These are phyloP conservation scores for Huntiella abstrusa DNA, from an alignment of 2,329 filamentous ascomycete genomes.

Conservation along the genomic window DNA sequence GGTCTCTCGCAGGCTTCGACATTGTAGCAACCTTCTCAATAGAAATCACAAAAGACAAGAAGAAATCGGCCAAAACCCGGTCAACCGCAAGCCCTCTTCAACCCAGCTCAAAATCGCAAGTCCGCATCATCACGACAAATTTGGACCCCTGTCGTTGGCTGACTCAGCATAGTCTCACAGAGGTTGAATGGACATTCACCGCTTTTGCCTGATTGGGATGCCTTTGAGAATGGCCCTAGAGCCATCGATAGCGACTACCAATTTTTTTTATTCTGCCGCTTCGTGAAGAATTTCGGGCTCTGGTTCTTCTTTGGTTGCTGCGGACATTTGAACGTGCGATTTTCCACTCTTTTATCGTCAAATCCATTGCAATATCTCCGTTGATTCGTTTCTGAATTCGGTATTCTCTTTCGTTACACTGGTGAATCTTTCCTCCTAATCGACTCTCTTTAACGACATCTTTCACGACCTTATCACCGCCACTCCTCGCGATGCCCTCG, in stretches of 20 bases:
- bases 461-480: too few species aligned
- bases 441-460: too few species aligned
- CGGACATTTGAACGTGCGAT: too few species aligned
- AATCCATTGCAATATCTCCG: neutral
- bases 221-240: too few species aligned
- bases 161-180: constrained; percentile 4
- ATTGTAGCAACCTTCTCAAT: constrained; percentile 19
- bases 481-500: constrained; percentile 46
- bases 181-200: too few species aligned
- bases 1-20: constrained; percentile 39
- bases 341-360: neutral
- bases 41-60: neutral
- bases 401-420: neutral
- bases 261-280: constrained; percentile 11
- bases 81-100: neutral
- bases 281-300: constrained; percentile 2
- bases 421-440: too few species aligned
- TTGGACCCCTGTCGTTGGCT: constrained; percentile 2
- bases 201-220: constrained; percentile 6
- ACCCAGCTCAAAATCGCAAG: neutral
- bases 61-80: neutral
- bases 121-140: constrained; percentile 7
- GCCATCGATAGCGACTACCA: neutral
- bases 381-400: neutral
- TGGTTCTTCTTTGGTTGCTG: too few species aligned